Conservation (phyloP, 116 monocot species). For the Phalaenopsis hybrid region DNA sequence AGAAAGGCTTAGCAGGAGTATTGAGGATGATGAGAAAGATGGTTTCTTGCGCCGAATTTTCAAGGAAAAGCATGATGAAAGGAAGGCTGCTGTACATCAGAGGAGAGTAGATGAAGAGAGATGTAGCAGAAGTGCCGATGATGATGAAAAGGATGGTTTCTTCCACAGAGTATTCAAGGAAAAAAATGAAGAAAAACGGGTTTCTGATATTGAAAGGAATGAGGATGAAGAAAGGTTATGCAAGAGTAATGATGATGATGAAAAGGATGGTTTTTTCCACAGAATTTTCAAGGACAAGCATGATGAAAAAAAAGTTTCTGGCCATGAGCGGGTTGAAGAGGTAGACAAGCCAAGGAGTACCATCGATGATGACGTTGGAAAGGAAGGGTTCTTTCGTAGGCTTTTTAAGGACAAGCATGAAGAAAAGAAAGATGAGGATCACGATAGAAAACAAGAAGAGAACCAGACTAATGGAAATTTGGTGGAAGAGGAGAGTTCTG, state of each 20-base stretch:
- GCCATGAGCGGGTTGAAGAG: constrained; percentile 30
- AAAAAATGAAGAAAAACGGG: constrained; percentile 51
- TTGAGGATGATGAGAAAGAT: constrained; percentile 53
- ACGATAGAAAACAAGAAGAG: constrained; percentile 32
- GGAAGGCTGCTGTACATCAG: constrained; percentile 12
- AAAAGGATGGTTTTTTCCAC: constrained; percentile 41
- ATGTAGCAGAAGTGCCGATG: constrained; percentile 10
- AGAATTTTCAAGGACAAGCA: constrained; percentile 61
- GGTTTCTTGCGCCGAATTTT: constrained; percentile 48
- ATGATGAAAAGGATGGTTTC: constrained; percentile 50
- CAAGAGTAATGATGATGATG: constrained; percentile 31
- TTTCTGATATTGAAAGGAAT: constrained; percentile 16
- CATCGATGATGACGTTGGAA: constrained; percentile 32
- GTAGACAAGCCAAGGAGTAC: constrained; percentile 13
- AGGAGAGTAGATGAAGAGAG: constrained; percentile 13
- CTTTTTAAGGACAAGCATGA: constrained; percentile 71
- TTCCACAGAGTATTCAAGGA: constrained; percentile 55
- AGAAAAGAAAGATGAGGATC: constrained; percentile 34
- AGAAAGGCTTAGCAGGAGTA: constrained; percentile 16
- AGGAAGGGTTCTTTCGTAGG: constrained; percentile 47
- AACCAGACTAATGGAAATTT: constrained; percentile 18
- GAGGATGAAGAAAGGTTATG: constrained; percentile 21
- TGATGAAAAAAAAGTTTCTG: constrained; percentile 37
- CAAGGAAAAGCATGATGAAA: constrained; percentile 65
- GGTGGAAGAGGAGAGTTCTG: constrained; percentile 80